Percentiles rank a stretch among this genome's conserved stretches.
phyloP scores from a whole-genome alignment of 164 flowering plant species.

The Akebia trifoliata region DNA sequence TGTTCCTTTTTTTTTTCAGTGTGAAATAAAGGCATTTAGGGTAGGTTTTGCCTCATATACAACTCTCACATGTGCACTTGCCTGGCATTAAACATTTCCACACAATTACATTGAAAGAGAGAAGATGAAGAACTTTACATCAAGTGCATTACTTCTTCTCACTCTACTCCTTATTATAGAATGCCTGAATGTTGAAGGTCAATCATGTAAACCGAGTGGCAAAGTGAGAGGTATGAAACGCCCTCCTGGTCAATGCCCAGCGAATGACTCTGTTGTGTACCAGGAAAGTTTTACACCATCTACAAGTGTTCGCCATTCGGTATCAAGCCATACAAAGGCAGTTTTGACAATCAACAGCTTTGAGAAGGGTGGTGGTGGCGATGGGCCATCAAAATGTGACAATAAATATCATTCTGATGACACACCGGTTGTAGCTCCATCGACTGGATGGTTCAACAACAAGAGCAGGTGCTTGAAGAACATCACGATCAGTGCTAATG shows the following conservation, averaged over 20 bases:
- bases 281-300: constrained; percentile 2
- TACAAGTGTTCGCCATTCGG: constrained; percentile 12
- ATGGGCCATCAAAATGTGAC: not conserved
- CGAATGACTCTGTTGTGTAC: constrained; percentile 12
- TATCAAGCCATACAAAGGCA: constrained; percentile 5
- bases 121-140: no score
- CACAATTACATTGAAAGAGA: no score
- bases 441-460: no score
- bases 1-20: no score
- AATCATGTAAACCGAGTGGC: constrained; percentile 8
- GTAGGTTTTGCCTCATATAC: not conserved
- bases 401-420: no score
- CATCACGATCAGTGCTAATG: constrained; percentile 19
- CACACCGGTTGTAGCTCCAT: no score
- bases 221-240: constrained; percentile 1
- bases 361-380: no score
- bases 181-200: not conserved
- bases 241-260: not conserved
- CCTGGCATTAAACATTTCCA: no score
- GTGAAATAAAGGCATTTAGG: no score
- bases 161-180: not conserved
- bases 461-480: no score
- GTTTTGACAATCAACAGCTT: constrained; percentile 5
- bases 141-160: not conserved
- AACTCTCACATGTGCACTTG: no score